Evolutionary conservation across 1,284 basidiomycete species (phyloP), one percentile per base, ranked within the genome.

Genomic region (Schizopora paradoxa): DNA sequence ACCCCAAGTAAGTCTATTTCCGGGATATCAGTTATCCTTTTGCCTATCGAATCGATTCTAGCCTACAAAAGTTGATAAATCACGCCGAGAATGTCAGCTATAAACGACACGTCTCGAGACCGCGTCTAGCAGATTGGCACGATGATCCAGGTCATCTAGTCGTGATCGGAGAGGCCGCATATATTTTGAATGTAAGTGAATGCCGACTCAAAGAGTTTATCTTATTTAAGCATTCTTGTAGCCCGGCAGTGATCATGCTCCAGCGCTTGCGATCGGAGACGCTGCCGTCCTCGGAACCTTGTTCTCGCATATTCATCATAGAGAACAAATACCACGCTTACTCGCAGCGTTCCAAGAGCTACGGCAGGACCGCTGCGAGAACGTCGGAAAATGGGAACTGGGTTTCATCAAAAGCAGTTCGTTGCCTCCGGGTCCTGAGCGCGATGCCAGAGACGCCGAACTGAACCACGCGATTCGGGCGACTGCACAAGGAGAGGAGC

Each of bases 201-300:
- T 10, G 5, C 41, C 16, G n/a, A 28, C 22, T 43, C 22, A 39
- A 19, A 49, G 6, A 18, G 19, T 14, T 43, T 53, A 34, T 22
- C 40, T 27, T 34, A 8, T 5, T 37, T 19, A 14, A 26, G n/a
- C 23, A 18, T 35, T 4, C 14, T 36, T 34, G n/a, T 13, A 47
- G 45, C 38, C 45, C 18, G 38, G 26, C n/a, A 32, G 38, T n/a
- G 27, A 27, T 8, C 45, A 47, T 18, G 38, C 14, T 28, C 39
- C 40, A 7, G 45, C 45, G 7, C n/a, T 47, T 11, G 38, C 68
- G 5, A 55, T 79, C 5, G 79, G 81, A 59, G 79, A 82, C 50
- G 75, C 66, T 1, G 74, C 73, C 1, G 70, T 75, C 5, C 65
- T 82, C 3, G 80, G 69, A 13, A 72, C 69, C 34, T 61, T 82